Base-by-base conservation (phyloP, 257 asterid genomes). In the Coffea canephora region DNA sequence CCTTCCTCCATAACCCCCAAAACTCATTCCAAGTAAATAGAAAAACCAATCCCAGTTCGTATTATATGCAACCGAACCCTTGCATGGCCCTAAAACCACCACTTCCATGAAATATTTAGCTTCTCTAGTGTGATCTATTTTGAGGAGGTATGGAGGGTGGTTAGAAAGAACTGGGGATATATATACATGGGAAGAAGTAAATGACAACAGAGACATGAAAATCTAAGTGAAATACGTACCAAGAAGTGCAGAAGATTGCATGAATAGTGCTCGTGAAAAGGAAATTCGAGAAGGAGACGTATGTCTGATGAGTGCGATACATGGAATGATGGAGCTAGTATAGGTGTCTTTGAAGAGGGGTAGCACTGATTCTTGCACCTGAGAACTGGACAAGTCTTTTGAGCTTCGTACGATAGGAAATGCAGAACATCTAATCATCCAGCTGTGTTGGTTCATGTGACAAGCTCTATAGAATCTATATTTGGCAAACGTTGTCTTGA, bases 361-460 rank as follows among this genome's bases (percentile, higher is more conserved):
- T 49, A 19, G 64, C 48, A 46, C 62, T 73, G 75, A 75, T 64
- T 66, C 66, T 76, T 69, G 49, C 61, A 9, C 23, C 70, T 69
- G 39, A 52, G 19, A 78, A 57, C 27, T 27, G 76, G 84, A 78
- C 86, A 75, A 79, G 21, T 49, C 83, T 25, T 66, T 74, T 79
- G 4, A 39, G 67, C 62, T 78, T 75, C 80, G 90, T 81, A 86
- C 90, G 62, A 79, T 77, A 67, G 18, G 57, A 85, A 64, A 85
- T 39, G 70, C 77, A 78, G 62, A 55, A 85, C 88, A 89, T 89
- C 90, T 68, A 84, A 85, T 87, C 92, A 55, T 78, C 83, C 92
- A 88, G 90, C 87, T 88, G 92, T 87, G 80, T 81, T 81, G 83
- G 68, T 79, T 68, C 36, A 50, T 74, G 41, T 62, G 36, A 72